Evolutionary conservation across 768 basidiomycete species (phyloP), one percentile per base, ranked within the genome.

Genomic region (Suillus decipiens): DNA sequence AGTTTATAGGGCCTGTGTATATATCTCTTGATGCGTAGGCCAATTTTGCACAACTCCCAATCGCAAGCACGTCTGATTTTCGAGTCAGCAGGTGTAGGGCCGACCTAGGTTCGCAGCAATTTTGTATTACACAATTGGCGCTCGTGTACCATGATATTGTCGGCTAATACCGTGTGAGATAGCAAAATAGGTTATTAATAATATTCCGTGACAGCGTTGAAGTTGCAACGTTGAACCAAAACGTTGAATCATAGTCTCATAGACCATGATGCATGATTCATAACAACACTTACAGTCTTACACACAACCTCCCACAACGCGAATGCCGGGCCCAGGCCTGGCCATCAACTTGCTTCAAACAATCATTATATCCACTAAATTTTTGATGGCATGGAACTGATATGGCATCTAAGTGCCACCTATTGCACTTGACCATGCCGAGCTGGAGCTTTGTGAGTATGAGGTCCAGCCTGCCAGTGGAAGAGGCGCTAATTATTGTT

Each of bases 311-410:
- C 24, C 47, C 24, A 48, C 3, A 15, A 48, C 14, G 24, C 7
- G 24, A 48, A 48, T 7, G 24, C 47, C 14, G 8, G 22, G 3
- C 47, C n/a, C n/a, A n/a, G n/a, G n/a, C n/a, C n/a, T n/a, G n/a
- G n/a, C n/a, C n/a, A 5, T 12, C 43, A n/a, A n/a, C 10, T 45
- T 45, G 43, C 10, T 11, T n/a, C n/a, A 45, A 45, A 4, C 19
- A 43, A 43, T n/a, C 43, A 5, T 17, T 53, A 33, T n/a, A 5
- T n/a, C n/a, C 51, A 53, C 33, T 33, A n/a, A 12, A 1, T 34
- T 34, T 53, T 37, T 56, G 36, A 56, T 56, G 36, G 15, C 36
- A 56, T 39, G 37, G 24, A 56, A n/a, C n/a, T n/a, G n/a, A n/a
- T n/a, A n/a, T n/a, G n/a, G n/a, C n/a, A n/a, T n/a, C n/a, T n/a